Evolutionary conservation across 345 rosid genomes (phyloP).

Genomic region (Geranium rotundifolium): DNA sequence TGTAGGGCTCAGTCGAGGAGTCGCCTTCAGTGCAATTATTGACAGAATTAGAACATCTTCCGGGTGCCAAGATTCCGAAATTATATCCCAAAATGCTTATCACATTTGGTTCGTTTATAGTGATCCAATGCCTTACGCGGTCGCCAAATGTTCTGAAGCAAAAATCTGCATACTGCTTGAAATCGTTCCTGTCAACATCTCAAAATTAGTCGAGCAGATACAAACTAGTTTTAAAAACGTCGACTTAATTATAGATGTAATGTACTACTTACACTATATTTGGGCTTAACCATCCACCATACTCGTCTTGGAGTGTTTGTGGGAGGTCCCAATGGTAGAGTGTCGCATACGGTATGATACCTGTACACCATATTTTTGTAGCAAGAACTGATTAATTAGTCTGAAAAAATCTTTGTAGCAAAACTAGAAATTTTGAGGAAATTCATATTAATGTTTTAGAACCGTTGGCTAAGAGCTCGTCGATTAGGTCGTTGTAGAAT

Average conservation of each 20-base stretch:
- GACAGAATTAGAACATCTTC: conserved; percentile 31
- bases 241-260: too few relatives aligned
- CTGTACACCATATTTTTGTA: background rate
- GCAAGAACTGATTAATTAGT: too few relatives aligned
- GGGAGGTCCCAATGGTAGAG: conserved; percentile 13
- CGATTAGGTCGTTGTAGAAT: conserved; percentile 21
- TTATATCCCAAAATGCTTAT: conserved; percentile 18
- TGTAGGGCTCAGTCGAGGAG: conserved; percentile 40
- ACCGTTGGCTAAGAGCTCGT: conserved; percentile 24
- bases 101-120: conserved; percentile 50
- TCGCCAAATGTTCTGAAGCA: conserved; percentile 57
- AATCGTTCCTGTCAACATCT: conserved; percentile 32
- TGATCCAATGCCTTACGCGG: conserved; percentile 49
- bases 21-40: conserved; percentile 47
- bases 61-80: conserved; percentile 32
- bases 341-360: background rate
- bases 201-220: too few relatives aligned
- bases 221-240: too few relatives aligned
- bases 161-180: conserved; percentile 33
- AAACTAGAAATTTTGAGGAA: background rate
- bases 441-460: background rate
- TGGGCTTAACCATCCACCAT: conserved; percentile 17
- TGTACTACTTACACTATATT: conserved; percentile 10
- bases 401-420: background rate
- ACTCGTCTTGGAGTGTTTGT: conserved; percentile 15